Base-by-base conservation (phyloP, 2,329 filamentous ascomycete genomes). In the Mollisiaceae sp. region DNA sequence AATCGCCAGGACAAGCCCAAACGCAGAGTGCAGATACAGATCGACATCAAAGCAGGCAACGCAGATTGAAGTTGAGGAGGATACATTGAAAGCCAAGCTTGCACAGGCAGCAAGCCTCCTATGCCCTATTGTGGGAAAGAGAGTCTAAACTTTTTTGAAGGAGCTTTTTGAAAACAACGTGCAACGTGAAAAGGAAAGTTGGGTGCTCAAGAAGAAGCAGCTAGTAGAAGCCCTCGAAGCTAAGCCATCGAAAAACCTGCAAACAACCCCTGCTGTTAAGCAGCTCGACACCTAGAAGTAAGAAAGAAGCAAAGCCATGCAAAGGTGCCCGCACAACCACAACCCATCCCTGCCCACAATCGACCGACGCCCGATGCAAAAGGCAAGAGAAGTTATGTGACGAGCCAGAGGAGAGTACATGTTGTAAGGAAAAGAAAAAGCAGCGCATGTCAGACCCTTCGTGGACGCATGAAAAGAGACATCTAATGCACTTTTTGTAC, bases 401-500 rank as follows among this genome's bases (percentile, higher is more conserved):
- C 62, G 47, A 64, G 67, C 63, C 58, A 65, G 70, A 71, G 69
- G 68, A 65, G 55, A 57, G 36, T 69, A 74, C 69, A 72, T 70
- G 67, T 70, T 56, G 55, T 57, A 39, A 41, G 1, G 45, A 64
- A 66, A 67, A 54, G 47, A 27, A 64, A 69, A 69, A 68, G 62
- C 69, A 71, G 67, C 67, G 69, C 69, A 71, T 69, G 63, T 69
- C 64, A 72, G 67, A 73, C 70, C 72, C 69, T 71, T 77, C 75
- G 74, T 77, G 72, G 71, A 74, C 74, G 74, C 75, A 72, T 77
- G 72, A 77, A 73, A 76, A 72, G 67, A 75, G 70, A 74, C 71
- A 69, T 75, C 73, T 76, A 75, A 73, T 76, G 75, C 74, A 76
- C 74, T 75, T 76, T 72, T 77, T 76, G 73, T 77, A 76, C 75